Base-by-base conservation (phyloP, 2,329 filamentous ascomycete species). In the Colletotrichum magnum region DNA sequence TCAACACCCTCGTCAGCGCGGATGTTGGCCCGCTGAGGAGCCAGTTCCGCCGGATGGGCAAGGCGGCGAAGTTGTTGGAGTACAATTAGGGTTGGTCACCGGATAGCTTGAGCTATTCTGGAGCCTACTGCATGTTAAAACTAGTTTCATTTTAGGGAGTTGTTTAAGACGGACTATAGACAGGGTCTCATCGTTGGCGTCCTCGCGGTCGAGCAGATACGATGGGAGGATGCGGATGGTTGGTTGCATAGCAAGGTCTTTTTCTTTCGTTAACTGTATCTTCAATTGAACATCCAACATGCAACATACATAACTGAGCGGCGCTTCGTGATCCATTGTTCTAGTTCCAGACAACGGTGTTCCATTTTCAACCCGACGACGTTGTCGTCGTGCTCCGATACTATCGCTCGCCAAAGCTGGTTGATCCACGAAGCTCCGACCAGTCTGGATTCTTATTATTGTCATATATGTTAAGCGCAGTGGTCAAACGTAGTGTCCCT, bases 1-100 rank as follows among this genome's bases (percentile, higher is more conserved):
- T 75, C 21, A 79, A 77, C 24, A 72, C 78, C 2, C 73, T 83
- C 45, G 80, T 82, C 1, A 76, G 71, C 56, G 77, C 77, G 0
- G 73, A 81, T 58, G 73, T 69, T 32, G 74, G 76, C 6, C 68
- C 69, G 21, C 66, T 83, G 60, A 79, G 77, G 72, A 80, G 75
- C 28, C 79, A 82, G 70, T 78, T 77, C 60, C 70, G 74, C 41
- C 75, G 81, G 48, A 69, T 82, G 72, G 72, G 73, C 5, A 56
- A 63, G 32, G 60, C 50, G 2, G 41, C 48, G 5, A 39, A 60
- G 5, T 43, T 56, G 13, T 71, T 67, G 21, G 66, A 71, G 41
- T 67, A 45, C 13, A 24, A 24, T 13, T 52, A 24, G 24, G 12
- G 43, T n/a, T 62, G 2, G 15, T 28, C 41, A 15, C 21, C 5